phyloP scores from a whole-genome alignment of 805 yeast genomes.

The Starmerella bombi region DNA sequence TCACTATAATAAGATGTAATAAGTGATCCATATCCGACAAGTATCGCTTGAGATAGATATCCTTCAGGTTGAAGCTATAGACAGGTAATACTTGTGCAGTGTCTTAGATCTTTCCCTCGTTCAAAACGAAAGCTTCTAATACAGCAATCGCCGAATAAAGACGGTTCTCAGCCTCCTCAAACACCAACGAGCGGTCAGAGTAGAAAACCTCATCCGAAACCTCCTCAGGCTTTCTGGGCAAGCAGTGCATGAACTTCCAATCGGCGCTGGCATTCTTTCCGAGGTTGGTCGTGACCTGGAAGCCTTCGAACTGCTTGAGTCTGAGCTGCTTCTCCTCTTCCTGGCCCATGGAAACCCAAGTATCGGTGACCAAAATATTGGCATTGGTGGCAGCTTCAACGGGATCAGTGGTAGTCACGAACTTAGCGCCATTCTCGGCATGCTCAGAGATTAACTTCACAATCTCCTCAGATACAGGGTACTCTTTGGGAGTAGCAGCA shows the following conservation, averaged over 20 bases:
- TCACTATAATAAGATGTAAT: no score
- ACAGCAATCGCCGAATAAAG: constrained; percentile 93
- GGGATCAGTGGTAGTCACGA: constrained; percentile 55
- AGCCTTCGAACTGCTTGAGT: constrained; percentile 70
- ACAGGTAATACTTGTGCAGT: not conserved
- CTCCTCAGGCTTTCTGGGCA: constrained; percentile 91
- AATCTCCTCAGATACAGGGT: constrained; percentile 48
- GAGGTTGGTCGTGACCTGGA: constrained; percentile 64
- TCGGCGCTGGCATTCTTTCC: constrained; percentile 41
- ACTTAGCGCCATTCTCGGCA: constrained; percentile 37
- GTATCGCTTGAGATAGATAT: not conserved
- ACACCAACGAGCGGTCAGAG: constrained; percentile 69
- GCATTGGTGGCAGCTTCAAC: constrained; percentile 58
- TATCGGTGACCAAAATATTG: constrained; percentile 81
- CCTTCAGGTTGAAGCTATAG: not conserved
- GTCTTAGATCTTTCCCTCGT: constrained; percentile 43
- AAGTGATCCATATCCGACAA: no score
- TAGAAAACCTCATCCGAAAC: constrained; percentile 90
- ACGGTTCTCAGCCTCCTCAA: constrained; percentile 92
- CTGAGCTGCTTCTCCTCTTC: constrained; percentile 63
- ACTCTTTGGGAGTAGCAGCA: constrained; percentile 70
- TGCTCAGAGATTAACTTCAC: constrained; percentile 41
- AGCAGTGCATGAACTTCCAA: constrained; percentile 95
- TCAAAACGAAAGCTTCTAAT: constrained; percentile 75
- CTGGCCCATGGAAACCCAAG: constrained; percentile 97